Evolutionary conservation across 1,284 basidiomycete genomes (phyloP), one percentile per base, ranked within the genome.

Genomic region (Paramarasmius palmivorus): DNA sequence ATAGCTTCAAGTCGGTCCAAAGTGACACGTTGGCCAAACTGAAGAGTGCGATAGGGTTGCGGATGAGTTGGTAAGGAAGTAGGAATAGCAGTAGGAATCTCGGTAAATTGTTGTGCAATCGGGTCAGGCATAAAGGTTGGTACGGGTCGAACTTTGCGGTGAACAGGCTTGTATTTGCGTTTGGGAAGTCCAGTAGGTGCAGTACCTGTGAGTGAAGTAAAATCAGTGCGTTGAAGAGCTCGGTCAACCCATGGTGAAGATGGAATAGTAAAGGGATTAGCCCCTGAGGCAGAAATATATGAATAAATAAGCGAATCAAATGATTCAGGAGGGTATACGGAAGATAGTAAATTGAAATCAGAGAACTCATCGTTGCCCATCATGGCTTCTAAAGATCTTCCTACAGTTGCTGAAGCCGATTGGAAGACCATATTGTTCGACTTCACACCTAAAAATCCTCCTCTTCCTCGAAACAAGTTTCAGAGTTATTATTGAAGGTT

Each of bases 121-220:
- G 63, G 59, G 14, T 68, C 57, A 12, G 68, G 68, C 61, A 69
- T 68, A 12, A 64, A 62, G 1, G 63, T 67, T 1, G 68, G 63
- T 1, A 71, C 68, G 0, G 69, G 69, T 10, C 62, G 54, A 1
- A 68, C 65, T 56, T 68, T 70, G 0, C 58, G 49, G 26, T 66
- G 57, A 0, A 70, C 65, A 0, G 65, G 66, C 45, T 72, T 71
- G 55, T 70, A 72, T 50, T 63, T 36, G n/a, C 49, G 62, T 23
- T 57, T 60, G 23, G 47, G 35, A 17, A 46, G 17, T 37, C 36
- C 36, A 20, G 41, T n/a, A 2, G 19, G 19, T 2, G 41, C 14
- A n/a, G 50, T 19, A 9, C 25, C 19, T 3, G 15, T 36, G 10
- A 44, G 14, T 4, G 17, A 25, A 56, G 29, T 35, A 2, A 5